A percentile compares a stretch with the other conserved stretches of the same genome.
phyloP scores from a whole-genome alignment of 2,329 filamentous ascomycete species.

The Exserohilum turcica region DNA sequence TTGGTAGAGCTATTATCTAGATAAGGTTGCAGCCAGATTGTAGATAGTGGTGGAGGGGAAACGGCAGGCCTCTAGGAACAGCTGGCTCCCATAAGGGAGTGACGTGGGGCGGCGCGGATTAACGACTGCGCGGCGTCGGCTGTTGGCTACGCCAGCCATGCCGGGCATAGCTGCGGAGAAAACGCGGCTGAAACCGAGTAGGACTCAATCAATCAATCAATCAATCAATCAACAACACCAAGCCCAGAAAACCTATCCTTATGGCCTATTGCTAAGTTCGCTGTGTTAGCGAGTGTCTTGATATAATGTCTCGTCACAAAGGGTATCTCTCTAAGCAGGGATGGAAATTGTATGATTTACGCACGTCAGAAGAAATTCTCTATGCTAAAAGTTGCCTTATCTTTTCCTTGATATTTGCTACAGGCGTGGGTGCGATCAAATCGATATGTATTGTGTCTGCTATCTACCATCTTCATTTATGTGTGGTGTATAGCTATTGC shows the following conservation, averaged over 20 bases:
- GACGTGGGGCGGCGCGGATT: constrained; percentile 13
- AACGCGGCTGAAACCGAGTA: constrained; percentile 13
- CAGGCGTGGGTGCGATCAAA: not conserved
- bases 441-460: not conserved
- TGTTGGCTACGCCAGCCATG: constrained; percentile 7
- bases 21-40: not conserved
- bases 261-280: not conserved
- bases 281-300: not conserved
- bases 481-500: not conserved
- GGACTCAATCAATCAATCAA: constrained; percentile 5
- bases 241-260: not conserved
- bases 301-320: not conserved
- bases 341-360: not conserved
- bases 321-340: not conserved
- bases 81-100: not conserved
- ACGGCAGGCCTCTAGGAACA: constrained; percentile 1
- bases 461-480: not conserved
- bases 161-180: constrained; percentile 16
- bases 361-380: too few species aligned
- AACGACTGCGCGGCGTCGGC: constrained; percentile 15
- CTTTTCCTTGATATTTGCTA: too few species aligned
- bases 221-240: not conserved
- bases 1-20: constrained; percentile 1
- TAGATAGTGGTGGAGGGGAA: constrained; percentile 2
- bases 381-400: not conserved